Percentiles rank a stretch among this genome's conserved stretches.
These are phyloP conservation scores for Vaccinium vitisidaea DNA, from an alignment of 148 eudicot genomes.

Conservation along the genomic window DNA sequence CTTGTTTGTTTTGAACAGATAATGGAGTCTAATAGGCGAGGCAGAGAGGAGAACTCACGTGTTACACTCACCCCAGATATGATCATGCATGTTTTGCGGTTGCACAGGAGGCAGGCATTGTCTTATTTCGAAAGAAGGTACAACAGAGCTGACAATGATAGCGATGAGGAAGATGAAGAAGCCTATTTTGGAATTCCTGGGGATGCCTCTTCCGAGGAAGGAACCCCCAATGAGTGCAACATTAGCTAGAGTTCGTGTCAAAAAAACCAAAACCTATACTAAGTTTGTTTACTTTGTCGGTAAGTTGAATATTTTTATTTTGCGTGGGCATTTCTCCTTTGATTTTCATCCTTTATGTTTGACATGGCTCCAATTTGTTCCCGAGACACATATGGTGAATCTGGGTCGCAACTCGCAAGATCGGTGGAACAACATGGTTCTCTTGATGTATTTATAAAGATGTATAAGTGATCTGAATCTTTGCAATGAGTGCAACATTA, in stretches of 20 bases:
- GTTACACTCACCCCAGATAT: conserved; percentile 65
- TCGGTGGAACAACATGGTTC: not conserved
- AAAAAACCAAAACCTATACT: not conserved
- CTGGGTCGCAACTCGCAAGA: not conserved
- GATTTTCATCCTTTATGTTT: conserved; percentile 13
- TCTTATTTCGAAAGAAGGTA: conserved; percentile 47
- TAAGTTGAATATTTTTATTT: not conserved
- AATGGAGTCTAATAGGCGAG: conserved; percentile 56
- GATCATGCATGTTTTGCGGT: conserved; percentile 70
- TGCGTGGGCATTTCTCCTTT: not conserved
- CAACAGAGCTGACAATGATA: conserved; percentile 42
- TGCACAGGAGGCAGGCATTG: conserved; percentile 63
- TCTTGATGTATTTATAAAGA: not conserved
- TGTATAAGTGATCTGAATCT: not conserved
- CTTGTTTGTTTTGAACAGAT: conserved; percentile 38
- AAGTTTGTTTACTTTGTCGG: not conserved
- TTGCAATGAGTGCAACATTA: not conserved
- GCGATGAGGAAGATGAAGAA: conserved; percentile 49
- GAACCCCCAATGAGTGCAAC: conserved; percentile 50
- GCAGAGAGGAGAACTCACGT: conserved; percentile 59
- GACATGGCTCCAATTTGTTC: not conserved
- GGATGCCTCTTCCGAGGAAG: conserved; percentile 28
- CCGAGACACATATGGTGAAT: not conserved
- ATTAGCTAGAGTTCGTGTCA: conserved; percentile 40
- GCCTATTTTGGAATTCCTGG: conserved; percentile 47